Evolutionary conservation across 2,329 filamentous ascomycete genomes (phyloP), one percentile per base, ranked within the genome.

Genomic region (Sarocladium brachiariae): DNA sequence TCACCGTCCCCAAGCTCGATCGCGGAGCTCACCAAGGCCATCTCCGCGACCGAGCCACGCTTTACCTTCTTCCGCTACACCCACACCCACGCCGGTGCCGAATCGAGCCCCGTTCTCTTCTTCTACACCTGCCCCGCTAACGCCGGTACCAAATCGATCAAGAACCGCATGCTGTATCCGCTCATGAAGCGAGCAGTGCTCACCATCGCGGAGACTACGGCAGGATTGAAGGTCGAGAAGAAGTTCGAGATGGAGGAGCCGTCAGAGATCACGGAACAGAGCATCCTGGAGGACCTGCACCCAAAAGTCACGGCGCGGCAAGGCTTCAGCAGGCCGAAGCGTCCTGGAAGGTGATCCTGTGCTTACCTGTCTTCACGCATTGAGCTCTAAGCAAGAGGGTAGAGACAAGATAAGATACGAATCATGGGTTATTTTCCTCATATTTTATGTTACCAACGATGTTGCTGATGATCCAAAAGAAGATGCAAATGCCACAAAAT

Each of bases 91-190:
- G 68, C 72, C 27, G 80, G 80, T 19, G 55, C 62, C 41, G 68
- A 76, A 53, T 70, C 73, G 49, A 76, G 73, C 51, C 80, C 83
- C 2, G 71, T 92, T 45, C 73, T 92, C 5, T 93, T 93, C 71
- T 82, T 93, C 63, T 92, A 90, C 70, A 92, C 87, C 5, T 90
- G 87, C 65, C 89, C 89, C 1, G 71, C 77, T 7, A 76, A 84
- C 4, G 70, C 78, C 0, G 78, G 73, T 24, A 81, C 76, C 49
- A 87, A 83, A 68, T 72, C 78, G 49, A 87, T 93, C 71, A 91
- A 89, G 71, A 85, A 87, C 68, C 77, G 87, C 56, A 95, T 95
- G 89, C 68, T 93, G 61, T 93, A 93, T 64, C 87, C 88, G 30
- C 71, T 84, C 23, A 84, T 83, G 72, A 84, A 83, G 68, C 73